These are phyloP conservation scores for Nyctanthes arbortristis DNA, from an alignment of 257 asterid species.

Conservation along the genomic window DNA sequence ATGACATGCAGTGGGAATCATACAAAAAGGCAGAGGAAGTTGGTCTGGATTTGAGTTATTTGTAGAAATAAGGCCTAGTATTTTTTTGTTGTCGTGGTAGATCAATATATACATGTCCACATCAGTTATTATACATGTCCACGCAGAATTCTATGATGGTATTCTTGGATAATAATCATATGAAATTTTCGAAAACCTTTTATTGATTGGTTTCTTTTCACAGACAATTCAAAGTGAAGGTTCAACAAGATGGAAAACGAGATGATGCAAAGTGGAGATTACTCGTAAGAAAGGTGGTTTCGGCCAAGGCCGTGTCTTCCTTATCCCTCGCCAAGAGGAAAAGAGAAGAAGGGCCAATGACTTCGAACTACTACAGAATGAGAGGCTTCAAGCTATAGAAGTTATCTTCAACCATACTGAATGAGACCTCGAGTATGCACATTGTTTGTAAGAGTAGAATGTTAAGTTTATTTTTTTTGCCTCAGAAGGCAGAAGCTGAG, in stretches of 20 bases:
- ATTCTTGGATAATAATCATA: background rate
- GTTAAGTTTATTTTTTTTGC: too few species aligned
- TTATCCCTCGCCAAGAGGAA: background rate
- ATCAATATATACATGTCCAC: too few species aligned
- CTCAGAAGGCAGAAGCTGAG: too few species aligned
- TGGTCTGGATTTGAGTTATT: background rate
- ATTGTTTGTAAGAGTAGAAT: background rate
- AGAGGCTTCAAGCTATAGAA: background rate
- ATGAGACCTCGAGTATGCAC: too few species aligned
- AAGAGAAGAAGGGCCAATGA: background rate
- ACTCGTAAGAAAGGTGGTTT: background rate
- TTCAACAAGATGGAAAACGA: background rate
- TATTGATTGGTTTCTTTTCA: background rate
- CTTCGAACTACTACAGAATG: background rate
- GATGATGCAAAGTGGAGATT: background rate
- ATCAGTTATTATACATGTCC: background rate
- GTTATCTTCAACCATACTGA: background rate
- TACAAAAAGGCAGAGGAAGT: background rate
- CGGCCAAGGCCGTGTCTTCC: background rate
- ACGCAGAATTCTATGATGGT: background rate
- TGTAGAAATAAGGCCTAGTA: background rate
- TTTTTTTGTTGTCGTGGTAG: background rate
- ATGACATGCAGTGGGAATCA: background rate
- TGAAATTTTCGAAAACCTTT: background rate
- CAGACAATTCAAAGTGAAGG: constrained; percentile 1